Base-by-base conservation (phyloP, 805 yeast species). In the Yarrowia divulgata region DNA sequence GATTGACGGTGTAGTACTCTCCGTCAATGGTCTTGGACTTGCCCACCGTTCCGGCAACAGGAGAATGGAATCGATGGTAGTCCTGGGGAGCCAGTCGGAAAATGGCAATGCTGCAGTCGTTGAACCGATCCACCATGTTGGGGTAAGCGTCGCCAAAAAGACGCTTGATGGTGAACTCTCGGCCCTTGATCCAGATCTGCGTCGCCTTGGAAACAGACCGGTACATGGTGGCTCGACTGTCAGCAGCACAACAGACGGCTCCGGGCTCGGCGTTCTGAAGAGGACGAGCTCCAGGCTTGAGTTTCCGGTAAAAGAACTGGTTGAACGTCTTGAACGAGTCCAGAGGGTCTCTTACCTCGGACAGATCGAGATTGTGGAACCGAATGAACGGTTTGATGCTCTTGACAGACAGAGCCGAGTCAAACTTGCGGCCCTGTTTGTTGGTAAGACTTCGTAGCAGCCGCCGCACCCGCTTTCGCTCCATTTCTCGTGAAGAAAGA, bases 21-120 rank as follows among this genome's bases (percentile, higher is more conserved):
- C 98, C 99, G 43, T 88, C 90, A 40, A 94, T 90, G 72, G 82
- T 84, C 58, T 82, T 82, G 16, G 94, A 88, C 69, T 85, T 82
- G 1, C 90, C 90, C 42, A 95, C 78, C 0, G 76, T 76, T 1
- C 98, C 98, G 70, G 84, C 85, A 1, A 95, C 93, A 0, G 98
- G 97, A 16, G 87, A 84, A 77, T 94, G 99, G 78, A 94, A 93
- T 55, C 99, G 81, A 76, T 94, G 99, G 75, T 94, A 94, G 77
- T 94, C 99, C 77, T 94, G 99, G 0, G 99, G 99, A 0, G 99
- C 98, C 52, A 94, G 80, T 69, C 99, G 80, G 77, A 94, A 94
- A 1, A 94, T 85, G 0, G 90, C 93, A 52, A 93, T 78, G 3
- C 93, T 81, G 50, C 92, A 90, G 16, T 81, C 77, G 45, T 83